Evolutionary conservation across 1,284 basidiomycete species (phyloP), one percentile per base, ranked within the genome.

Genomic region (Microbotryum scabiosae): DNA sequence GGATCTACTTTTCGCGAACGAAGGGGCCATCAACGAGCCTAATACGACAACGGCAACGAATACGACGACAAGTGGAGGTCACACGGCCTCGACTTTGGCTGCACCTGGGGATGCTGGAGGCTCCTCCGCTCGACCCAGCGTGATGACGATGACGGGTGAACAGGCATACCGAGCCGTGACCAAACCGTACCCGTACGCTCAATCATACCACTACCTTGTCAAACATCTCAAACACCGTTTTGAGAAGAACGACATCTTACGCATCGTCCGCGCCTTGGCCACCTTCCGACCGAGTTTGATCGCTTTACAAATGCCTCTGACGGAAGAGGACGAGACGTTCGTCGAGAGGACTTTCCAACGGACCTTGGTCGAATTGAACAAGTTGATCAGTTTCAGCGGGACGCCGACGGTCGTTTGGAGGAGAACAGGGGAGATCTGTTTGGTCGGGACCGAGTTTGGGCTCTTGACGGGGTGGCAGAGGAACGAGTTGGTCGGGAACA

Each of bases 401-500:
- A 98, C 96, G n/a, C 96, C 94, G 3, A 98, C 94, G 1, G 91
- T 96, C n/a, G 89, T 97, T 2, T 98, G 94, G 94, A 85, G 94
- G 36, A 81, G 94, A 54, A 98, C 96, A 20, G 94, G 94, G 72
- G 96, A 98, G 78, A 91, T 98, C 45, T 93, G 90, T 72, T 84
- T 96, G 49, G 94, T 94, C 50, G 92, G 93, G 0, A 87, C 91
- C 2, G 93, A 98, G 76, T 98, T 98, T 73, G 91, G 87, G 75
- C 87, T 91, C 81, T 80, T 98, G 63, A 92, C 91, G 4, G 88
- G 87, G 69, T 90, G 89, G 87, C 82, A 84, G 20, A 82, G 86
- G 74, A 85, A 88, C 62, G 90, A 96, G 66, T 79, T 97, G 36
- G 75, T 91, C n/a, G 84, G 84, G 14, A 82, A 81, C 66, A 76